These are phyloP conservation scores for Polygonum maritimum DNA, from an alignment of 148 eudicot species.

Conservation along the genomic window DNA sequence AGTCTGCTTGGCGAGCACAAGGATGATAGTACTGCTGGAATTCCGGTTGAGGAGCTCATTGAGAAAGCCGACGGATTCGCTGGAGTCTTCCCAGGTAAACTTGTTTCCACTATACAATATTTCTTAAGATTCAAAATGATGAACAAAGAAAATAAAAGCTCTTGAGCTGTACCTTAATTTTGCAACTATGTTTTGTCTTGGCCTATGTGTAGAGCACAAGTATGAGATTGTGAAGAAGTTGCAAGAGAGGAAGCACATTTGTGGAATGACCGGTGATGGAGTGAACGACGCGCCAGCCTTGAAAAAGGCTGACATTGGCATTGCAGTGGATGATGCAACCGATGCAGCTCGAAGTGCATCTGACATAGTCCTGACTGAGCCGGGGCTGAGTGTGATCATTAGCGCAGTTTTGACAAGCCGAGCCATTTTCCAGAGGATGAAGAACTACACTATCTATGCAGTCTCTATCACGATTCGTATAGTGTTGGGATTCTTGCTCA, in stretches of 20 bases:
- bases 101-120: neutral
- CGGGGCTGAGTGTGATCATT: slow-evolving; percentile 18
- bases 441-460: slow-evolving; percentile 41
- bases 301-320: slow-evolving; percentile 16
- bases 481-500: slow-evolving; percentile 63
- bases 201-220: slow-evolving; percentile 15
- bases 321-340: slow-evolving; percentile 20
- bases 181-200: neutral
- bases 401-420: slow-evolving; percentile 19
- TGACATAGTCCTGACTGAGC: slow-evolving; percentile 18
- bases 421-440: slow-evolving; percentile 23
- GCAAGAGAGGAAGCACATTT: slow-evolving; percentile 19
- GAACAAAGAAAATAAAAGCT: neutral
- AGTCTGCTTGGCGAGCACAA: neutral
- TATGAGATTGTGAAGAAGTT: slow-evolving; percentile 20
- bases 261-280: slow-evolving; percentile 21
- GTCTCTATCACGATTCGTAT: slow-evolving; percentile 72
- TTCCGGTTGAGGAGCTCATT: slow-evolving; percentile 13
- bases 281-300: slow-evolving; percentile 20
- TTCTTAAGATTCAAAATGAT: neutral
- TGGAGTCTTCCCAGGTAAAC: slow-evolving; percentile 8
- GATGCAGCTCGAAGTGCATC: slow-evolving; percentile 22
- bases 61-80: slow-evolving; percentile 16
- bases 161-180: neutral
- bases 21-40: neutral